Base-by-base conservation (phyloP, 2,329 filamentous ascomycete species). In the Aspergillus floridensis region DNA sequence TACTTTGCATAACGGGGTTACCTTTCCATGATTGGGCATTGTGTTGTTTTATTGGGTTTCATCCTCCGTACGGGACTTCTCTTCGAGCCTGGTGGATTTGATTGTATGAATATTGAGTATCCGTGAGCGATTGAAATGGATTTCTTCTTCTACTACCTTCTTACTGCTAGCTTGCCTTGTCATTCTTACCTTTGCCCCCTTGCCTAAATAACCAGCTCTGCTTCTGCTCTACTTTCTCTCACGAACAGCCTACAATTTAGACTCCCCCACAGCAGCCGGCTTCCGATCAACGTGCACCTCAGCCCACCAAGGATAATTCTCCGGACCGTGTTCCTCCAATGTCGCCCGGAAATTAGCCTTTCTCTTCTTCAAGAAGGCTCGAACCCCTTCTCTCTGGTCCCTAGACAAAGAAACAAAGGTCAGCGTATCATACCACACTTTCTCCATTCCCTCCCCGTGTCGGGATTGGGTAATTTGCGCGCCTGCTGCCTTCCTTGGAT, bases 331-430 rank as follows among this genome's bases (percentile, higher is more conserved):
- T 32, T 82, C 78, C 22, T 85, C 83, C 74, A 89, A 81, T 6
- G 80, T 85, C 1, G 80, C 88, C 38, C 75, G 78, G 67, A 91
- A 91, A 12, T 82, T 77, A 0, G 87, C 84, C 58, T 81, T 79
- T 53, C 88, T 79, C 79, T 91, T 91, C 75, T 90, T 79, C 70
- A 90, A 73, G 72, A 91, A 91, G n/a, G 86, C 86, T 56, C 80
- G 70, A 6, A 90, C 84, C 2, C 88, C 88, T 70, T 91, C 89
- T 38, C 81, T 81, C 55, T 88, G 85, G 67, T 91, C 89, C 63
- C 81, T 84, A 35, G 59, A 55, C 5, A 16, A 61, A n/a, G n/a
- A 61, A 19, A 12, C 47, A 66, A 26, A 67, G 57, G 21, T 24
- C 41, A n/a, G 19, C 5, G 32, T 26, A 19, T 5, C 22, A 22